Evolutionary conservation across 192 early-diverging fungal species (phyloP), one percentile per base, ranked within the genome.

Genomic region (Geosiphon pyriformis): DNA sequence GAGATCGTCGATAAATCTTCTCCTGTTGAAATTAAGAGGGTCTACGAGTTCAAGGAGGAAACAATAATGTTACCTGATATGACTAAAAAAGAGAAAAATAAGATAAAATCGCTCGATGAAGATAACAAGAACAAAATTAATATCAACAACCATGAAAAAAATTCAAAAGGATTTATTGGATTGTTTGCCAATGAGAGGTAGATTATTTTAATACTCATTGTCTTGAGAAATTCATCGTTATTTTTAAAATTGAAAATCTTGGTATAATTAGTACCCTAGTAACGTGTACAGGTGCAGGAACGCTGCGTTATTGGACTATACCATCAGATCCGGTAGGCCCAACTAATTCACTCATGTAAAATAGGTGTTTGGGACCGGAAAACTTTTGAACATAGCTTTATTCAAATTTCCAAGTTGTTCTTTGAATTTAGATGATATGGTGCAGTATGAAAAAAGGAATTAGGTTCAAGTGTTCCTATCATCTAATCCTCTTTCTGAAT

Each of bases 121-220:
- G n/a, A n/a, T n/a, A n/a, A n/a, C n/a, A n/a, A n/a, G n/a, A n/a
- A n/a, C n/a, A n/a, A n/a, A n/a, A n/a, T 69, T 6, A 71, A 69
- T 30, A 66, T 71, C 11, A 61, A 37, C 8, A 30, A 1, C 10
- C 23, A 42, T 1, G 72, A 60, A 31, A 72, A 73, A n/a, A 68
- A 72, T 15, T 73, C 76, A 12, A 73, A 71, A 0, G 57, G 34
- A 33, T 82, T 84, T 72, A 70, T 84, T 12, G 82, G 82, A 3
- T 52, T 80, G 17, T 82, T 75, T 68, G 76, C 74, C 15, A 77
- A 76, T 46, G 37, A 77, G 10, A 76, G 59, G 80, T 80, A 80
- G 70, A 35, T 7, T 33, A 25, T 12, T 46, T 67, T 54, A 52
- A 62, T 20, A 31, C n/a, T n/a, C n/a, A n/a, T 72, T 15, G 12